phyloP scores from a whole-genome alignment of 148 eudicot genomes.

The Dysphania ambrosioides region DNA sequence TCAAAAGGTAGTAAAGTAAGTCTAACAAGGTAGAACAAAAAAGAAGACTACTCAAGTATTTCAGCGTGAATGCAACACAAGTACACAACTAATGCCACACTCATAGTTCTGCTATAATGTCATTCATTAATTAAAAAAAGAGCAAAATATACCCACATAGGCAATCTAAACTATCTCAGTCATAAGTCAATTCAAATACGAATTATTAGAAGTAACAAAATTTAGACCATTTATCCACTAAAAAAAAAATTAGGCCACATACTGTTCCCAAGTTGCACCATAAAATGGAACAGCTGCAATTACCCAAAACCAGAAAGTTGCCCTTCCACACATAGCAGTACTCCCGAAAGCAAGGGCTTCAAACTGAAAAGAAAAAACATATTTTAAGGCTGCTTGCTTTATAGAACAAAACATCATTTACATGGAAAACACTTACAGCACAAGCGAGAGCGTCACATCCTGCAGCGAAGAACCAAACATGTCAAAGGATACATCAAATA shows the following conservation, averaged over 20 bases:
- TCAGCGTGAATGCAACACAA: too few relatives aligned
- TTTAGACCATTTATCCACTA: too few relatives aligned
- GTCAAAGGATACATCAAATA: conserved; percentile 15
- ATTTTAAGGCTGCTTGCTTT: neutral
- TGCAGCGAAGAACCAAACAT: conserved; percentile 35
- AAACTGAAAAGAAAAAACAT: conserved; percentile 39
- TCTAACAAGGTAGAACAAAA: too few relatives aligned
- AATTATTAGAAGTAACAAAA: conserved; percentile 19
- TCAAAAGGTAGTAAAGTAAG: too few relatives aligned
- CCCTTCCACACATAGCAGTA: conserved; percentile 82
- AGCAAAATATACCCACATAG: neutral
- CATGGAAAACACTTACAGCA: conserved; percentile 54
- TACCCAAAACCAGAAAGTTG: conserved; percentile 87
- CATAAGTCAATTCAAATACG: neutral
- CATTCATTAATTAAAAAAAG: neutral
- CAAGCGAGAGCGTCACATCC: conserved; percentile 94
- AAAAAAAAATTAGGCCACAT: conserved; percentile 36
- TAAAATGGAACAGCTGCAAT: conserved; percentile 85
- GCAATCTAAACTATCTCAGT: neutral
- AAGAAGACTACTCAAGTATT: too few relatives aligned
- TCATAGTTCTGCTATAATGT: too few relatives aligned
- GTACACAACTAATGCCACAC: too few relatives aligned
- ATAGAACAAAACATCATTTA: neutral
- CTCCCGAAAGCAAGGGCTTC: conserved; percentile 91
- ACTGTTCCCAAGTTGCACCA: conserved; percentile 96